Conservation (phyloP, 225 moss, liverwort and hornwort genomes). For the Polytrichum formosum region DNA sequence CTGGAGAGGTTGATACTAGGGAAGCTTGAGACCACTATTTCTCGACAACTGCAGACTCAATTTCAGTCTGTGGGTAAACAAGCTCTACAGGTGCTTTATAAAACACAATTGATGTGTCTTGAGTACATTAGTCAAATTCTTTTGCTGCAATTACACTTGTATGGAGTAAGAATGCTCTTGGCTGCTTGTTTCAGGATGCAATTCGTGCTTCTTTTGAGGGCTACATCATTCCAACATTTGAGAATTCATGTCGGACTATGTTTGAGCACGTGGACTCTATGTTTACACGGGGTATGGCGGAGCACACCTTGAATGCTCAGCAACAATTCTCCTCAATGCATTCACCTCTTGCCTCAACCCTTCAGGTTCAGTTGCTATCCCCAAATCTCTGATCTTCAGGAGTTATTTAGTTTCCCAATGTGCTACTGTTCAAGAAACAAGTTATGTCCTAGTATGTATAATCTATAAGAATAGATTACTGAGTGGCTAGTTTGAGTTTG, state of each 20-base stretch:
- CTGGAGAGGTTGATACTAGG: conserved; percentile 67
- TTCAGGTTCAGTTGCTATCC: conserved; percentile 54
- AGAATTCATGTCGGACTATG: conserved; percentile 83
- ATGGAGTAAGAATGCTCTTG: not conserved
- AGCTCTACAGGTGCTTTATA: conserved; percentile 72
- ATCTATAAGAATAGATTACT: too few relatives aligned
- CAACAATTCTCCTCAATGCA: conserved; percentile 83
- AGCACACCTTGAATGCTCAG: conserved; percentile 80
- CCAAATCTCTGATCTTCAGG: too few relatives aligned
- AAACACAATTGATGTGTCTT: not conserved
- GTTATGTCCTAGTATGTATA: too few relatives aligned
- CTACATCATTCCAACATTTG: conserved; percentile 78
- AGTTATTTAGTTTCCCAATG: too few relatives aligned
- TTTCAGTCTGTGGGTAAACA: conserved; percentile 77
- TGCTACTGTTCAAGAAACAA: not conserved
- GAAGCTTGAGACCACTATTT: conserved; percentile 74
- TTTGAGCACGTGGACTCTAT: conserved; percentile 83
- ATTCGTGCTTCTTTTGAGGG: conserved; percentile 80
- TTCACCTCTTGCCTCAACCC: conserved; percentile 70
- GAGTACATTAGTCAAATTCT: not conserved
- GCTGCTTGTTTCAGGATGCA: conserved; percentile 54
- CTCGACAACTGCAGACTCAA: conserved; percentile 79
- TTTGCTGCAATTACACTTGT: too few relatives aligned
- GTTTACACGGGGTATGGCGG: conserved; percentile 72
- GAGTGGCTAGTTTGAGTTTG: too few relatives aligned